phyloP scores from a whole-genome alignment of 2,329 filamentous ascomycete species.

The Phyllosticta capitalensis region DNA sequence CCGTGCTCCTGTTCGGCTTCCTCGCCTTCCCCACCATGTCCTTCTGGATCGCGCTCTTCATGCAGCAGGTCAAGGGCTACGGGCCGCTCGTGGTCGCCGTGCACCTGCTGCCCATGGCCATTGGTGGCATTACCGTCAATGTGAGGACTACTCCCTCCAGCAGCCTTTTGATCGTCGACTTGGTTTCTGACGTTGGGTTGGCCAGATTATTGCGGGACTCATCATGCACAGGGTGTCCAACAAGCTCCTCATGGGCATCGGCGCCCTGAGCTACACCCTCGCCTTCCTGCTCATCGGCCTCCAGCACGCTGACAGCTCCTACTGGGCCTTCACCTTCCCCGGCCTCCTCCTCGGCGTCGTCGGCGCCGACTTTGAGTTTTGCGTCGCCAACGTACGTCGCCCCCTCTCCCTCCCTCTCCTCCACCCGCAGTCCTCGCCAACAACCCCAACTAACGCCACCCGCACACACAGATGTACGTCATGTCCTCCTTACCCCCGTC shows the following conservation, averaged over 20 bases:
- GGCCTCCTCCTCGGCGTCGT: constrained; percentile 51
- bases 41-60: constrained; percentile 57
- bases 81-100: constrained; percentile 51
- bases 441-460: not conserved
- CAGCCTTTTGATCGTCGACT: not conserved
- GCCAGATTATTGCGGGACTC: constrained; percentile 45
- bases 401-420: no score
- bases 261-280: constrained; percentile 34
- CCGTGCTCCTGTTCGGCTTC: constrained; percentile 49
- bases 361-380: constrained; percentile 61
- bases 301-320: constrained; percentile 45
- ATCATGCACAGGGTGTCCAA: constrained; percentile 57
- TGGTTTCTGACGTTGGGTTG: not conserved
- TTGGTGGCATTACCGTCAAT: constrained; percentile 55
- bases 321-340: constrained; percentile 59
- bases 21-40: constrained; percentile 51
- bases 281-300: constrained; percentile 48
- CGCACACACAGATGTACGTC: constrained; percentile 50
- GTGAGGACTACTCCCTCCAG: constrained; percentile 12
- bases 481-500: constrained; percentile 52
- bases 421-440: not conserved
- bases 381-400: constrained; percentile 52
- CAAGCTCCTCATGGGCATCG: constrained; percentile 50
- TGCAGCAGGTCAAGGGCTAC: constrained; percentile 47
- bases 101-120: constrained; percentile 55